phyloP scores from a whole-genome alignment of 352 stramenopile genomes.

The Pythium dissimile region DNA sequence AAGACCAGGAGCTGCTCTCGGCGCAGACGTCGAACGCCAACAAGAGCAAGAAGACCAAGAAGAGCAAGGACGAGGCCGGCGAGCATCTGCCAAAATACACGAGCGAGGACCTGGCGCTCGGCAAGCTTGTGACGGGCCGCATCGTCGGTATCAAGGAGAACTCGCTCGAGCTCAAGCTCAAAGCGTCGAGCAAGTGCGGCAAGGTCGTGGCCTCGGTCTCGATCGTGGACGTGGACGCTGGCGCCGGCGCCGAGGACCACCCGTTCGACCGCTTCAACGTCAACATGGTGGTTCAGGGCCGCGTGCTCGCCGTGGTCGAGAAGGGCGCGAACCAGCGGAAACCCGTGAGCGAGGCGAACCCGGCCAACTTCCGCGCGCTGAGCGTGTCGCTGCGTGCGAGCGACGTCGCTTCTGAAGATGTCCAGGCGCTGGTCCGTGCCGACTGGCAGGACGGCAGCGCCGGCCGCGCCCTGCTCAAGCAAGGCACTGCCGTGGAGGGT shows the following conservation, averaged over 20 bases:
- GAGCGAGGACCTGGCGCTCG: conserved; percentile 51
- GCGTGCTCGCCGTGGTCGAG: conserved; percentile 57
- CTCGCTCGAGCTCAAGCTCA: conserved; percentile 81
- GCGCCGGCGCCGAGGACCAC: conserved; percentile 36
- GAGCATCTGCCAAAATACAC: conserved; percentile 74
- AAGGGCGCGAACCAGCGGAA: conserved; percentile 88
- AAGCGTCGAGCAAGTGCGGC: conserved; percentile 64
- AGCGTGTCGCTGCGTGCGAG: conserved; percentile 63
- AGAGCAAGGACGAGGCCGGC: conserved; percentile 24
- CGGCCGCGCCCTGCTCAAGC: conserved; percentile 60
- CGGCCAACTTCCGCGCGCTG: conserved; percentile 65
- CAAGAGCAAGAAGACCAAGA: conserved; percentile 28
- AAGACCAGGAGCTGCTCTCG: conserved; percentile 45
- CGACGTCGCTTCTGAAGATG: conserved; percentile 42
- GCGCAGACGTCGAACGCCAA: conserved; percentile 21
- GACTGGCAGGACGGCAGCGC: conserved; percentile 77
- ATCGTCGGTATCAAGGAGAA: conserved; percentile 78
- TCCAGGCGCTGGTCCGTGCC: conserved; percentile 47
- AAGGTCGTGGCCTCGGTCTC: conserved; percentile 78
- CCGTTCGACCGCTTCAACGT: conserved; percentile 81
- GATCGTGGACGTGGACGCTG: conserved; percentile 77
- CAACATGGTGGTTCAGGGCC: conserved; percentile 64
- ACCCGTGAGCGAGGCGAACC: conserved; percentile 72
- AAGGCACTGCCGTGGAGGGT: conserved; percentile 54
- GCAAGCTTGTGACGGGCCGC: conserved; percentile 62